These are phyloP conservation scores for Nakaseomyces bracarensis DNA, from an alignment of 1,139 yeast genomes.

Conservation along the genomic window DNA sequence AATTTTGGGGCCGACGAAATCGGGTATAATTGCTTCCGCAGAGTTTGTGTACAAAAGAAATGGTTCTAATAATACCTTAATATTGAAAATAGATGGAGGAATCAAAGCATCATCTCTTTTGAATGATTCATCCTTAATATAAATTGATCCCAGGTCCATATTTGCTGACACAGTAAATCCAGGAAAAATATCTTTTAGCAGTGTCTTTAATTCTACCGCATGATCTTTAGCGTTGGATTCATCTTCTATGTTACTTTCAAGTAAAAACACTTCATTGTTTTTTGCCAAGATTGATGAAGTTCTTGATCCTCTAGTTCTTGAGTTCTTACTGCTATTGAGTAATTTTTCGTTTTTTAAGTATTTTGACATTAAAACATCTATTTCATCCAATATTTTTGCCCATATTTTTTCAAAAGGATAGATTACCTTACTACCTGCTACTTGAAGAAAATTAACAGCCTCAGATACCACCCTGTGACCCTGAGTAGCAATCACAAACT, in stretches of 20 bases:
- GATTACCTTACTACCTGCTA: constrained; percentile 19
- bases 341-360: constrained; percentile 18
- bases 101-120: constrained; percentile 60
- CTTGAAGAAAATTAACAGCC: constrained; percentile 36
- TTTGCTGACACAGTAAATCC: constrained; percentile 41
- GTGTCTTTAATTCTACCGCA: constrained; percentile 39
- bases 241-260: constrained; percentile 29
- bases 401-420: constrained; percentile 51
- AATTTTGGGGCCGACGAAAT: constrained; percentile 24
- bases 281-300: constrained; percentile 5
- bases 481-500: constrained; percentile 57
- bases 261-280: constrained; percentile 36
- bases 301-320: constrained; percentile 9
- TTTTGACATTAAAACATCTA: constrained; percentile 38
- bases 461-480: constrained; percentile 60
- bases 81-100: constrained; percentile 69
- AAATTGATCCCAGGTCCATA: constrained; percentile 39
- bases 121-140: constrained; percentile 50
- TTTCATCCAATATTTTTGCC: constrained; percentile 49
- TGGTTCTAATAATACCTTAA: constrained; percentile 58
- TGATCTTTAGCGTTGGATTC: constrained; percentile 31
- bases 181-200: constrained; percentile 54
- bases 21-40: constrained; percentile 37
- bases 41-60: constrained; percentile 45
- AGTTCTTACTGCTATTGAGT: constrained; percentile 8